Evolutionary conservation across 1,139 yeast species (phyloP).

Genomic region (Lodderomyces jiufengensis): DNA sequence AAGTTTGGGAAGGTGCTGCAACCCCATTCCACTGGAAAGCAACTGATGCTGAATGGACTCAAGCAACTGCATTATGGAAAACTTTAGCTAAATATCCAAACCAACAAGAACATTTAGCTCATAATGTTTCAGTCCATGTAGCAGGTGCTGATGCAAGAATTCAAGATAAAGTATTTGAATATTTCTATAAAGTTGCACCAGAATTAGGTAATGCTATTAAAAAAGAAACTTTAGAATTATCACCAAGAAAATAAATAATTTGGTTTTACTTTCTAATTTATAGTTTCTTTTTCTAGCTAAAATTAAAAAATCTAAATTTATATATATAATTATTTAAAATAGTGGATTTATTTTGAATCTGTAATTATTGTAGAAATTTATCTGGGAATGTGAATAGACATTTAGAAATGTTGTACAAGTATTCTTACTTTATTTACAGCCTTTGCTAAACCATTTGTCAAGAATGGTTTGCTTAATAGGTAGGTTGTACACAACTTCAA

Average conservation of each 20-base stretch:
- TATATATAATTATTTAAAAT: too few species aligned
- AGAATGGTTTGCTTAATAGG: too few species aligned
- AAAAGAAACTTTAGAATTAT: slow-evolving; percentile 54
- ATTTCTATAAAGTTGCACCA: slow-evolving; percentile 70
- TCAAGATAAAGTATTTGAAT: slow-evolving; percentile 76
- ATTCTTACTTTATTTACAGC: too few species aligned
- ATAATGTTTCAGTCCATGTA: slow-evolving; percentile 78
- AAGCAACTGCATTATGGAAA: slow-evolving; percentile 60
- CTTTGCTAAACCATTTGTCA: too few species aligned
- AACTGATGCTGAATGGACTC: slow-evolving; percentile 71
- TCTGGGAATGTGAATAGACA: too few species aligned
- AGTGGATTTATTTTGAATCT: too few species aligned
- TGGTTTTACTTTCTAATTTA: too few species aligned
- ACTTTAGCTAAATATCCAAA: slow-evolving; percentile 72
- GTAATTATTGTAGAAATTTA: too few species aligned
- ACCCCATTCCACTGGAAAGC: slow-evolving; percentile 84
- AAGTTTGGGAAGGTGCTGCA: slow-evolving; percentile 86
- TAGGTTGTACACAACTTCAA: too few species aligned
- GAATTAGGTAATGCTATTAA: slow-evolving; percentile 59
- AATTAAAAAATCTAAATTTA: too few species aligned
- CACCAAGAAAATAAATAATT: slow-evolving; percentile 51
- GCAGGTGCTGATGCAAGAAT: slow-evolving; percentile 66
- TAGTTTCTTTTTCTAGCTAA: too few species aligned
- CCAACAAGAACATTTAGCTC: slow-evolving; percentile 80
- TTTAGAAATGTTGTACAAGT: too few species aligned